Conservation (phyloP, 2,329 filamentous ascomycete species). For the Xylariaceae sp. region DNA sequence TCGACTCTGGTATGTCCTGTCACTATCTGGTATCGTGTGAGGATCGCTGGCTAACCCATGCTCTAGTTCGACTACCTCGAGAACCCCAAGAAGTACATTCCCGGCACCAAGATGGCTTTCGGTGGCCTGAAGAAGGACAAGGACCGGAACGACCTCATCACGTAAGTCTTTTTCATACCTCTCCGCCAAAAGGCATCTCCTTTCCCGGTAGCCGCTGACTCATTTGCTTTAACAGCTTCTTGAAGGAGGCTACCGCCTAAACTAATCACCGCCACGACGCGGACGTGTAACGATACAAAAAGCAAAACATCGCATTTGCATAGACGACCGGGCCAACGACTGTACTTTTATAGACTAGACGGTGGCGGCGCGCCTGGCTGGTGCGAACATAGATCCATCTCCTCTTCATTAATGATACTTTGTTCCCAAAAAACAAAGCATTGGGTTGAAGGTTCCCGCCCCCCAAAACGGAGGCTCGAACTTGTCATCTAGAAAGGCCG, state of each 20-base stretch:
- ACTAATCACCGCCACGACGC: constrained; percentile 32
- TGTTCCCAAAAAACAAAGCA: constrained; percentile 6
- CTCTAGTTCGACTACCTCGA: constrained; percentile 91
- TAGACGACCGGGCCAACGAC: constrained; percentile 33
- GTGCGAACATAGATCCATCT: constrained; percentile 32
- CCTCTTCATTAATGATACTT: constrained; percentile 27
- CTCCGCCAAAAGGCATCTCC: background rate
- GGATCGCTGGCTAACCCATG: background rate
- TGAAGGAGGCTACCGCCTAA: constrained; percentile 68
- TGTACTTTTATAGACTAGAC: constrained; percentile 36
- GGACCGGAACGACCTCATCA: constrained; percentile 98
- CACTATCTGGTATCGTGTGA: background rate
- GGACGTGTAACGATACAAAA: constrained; percentile 34
- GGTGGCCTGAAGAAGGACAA: constrained; percentile 99
- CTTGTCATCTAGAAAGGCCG: constrained; percentile 13
- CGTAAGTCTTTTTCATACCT: constrained; percentile 57
- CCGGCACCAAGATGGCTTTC: constrained; percentile 99
- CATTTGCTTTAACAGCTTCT: constrained; percentile 47
- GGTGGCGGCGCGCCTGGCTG: constrained; percentile 26
- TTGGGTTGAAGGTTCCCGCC: constrained; percentile 7
- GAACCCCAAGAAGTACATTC: constrained; percentile 99
- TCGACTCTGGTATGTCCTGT: constrained; percentile 65
- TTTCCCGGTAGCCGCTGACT: background rate
- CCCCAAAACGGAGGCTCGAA: constrained; percentile 12
- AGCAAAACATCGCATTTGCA: constrained; percentile 27